Evolutionary conservation across 208 protist species (phyloP).

Genomic region (Wallacemonas collosoma): DNA sequence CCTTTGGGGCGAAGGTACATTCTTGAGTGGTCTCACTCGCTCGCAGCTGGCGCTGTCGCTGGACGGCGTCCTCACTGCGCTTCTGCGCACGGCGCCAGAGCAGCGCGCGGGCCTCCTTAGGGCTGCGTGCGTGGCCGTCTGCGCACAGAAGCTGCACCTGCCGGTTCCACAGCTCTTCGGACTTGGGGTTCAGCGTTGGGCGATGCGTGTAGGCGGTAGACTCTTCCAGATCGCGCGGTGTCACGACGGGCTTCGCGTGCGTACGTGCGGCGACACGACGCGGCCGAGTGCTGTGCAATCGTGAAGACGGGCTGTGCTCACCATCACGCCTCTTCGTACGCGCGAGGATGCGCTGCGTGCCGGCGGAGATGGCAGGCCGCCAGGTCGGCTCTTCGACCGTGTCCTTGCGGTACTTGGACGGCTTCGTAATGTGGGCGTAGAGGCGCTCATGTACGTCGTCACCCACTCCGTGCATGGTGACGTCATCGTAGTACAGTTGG

Average conservation of each 20-base stretch:
- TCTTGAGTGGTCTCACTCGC: conserved; percentile 37
- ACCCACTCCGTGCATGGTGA: conserved; percentile 11
- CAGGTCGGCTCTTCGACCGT: not conserved
- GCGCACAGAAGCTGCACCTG: conserved; percentile 45
- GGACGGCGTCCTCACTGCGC: conserved; percentile 42
- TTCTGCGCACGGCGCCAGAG: conserved; percentile 65
- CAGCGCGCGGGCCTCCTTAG: conserved; percentile 50
- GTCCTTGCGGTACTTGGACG: conserved; percentile 30
- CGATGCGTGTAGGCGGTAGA: conserved; percentile 47
- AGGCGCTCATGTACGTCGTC: conserved; percentile 48
- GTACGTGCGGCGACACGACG: not conserved
- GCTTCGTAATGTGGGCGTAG: conserved; percentile 39
- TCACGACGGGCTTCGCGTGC: conserved; percentile 33
- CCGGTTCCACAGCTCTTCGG: conserved; percentile 51
- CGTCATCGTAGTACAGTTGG: conserved; percentile 37
- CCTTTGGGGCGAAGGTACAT: conserved; percentile 69
- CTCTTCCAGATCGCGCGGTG: conserved; percentile 36
- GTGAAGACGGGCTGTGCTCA: conserved; percentile 31
- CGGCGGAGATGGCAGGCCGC: conserved; percentile 21
- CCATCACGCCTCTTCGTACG: conserved; percentile 30
- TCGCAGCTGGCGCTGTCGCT: conserved; percentile 26
- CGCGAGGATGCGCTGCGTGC: conserved; percentile 27
- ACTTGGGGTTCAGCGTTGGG: conserved; percentile 43
- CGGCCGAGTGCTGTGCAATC: conserved; percentile 21
- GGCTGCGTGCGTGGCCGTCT: conserved; percentile 39